Evolutionary conservation across 2,329 filamentous ascomycete species (phyloP).

Genomic region (Ceratocystis albifundus): DNA sequence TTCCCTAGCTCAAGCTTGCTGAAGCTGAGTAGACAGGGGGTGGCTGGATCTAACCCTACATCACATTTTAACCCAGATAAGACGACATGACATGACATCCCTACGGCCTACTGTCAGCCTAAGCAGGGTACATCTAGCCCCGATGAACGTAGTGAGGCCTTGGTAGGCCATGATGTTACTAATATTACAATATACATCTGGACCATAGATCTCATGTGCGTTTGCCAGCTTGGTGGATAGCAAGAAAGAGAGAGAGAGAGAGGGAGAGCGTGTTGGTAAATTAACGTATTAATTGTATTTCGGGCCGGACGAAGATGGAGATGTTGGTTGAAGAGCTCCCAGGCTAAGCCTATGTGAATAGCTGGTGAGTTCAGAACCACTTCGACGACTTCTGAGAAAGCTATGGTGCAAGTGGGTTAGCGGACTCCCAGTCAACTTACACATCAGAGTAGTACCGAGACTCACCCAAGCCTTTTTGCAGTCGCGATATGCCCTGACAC

Average conservation of each 20-base stretch:
- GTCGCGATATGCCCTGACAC: slow-evolving; percentile 69
- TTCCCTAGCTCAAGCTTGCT: neutral
- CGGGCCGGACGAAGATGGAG: too few relatives aligned
- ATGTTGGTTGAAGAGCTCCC: too few relatives aligned
- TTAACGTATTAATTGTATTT: neutral
- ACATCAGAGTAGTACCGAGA: slow-evolving; percentile 6
- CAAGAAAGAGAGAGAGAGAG: too few relatives aligned
- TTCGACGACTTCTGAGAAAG: slow-evolving; percentile 20
- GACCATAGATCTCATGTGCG: neutral
- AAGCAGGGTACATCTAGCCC: too few relatives aligned
- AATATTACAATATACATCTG: too few relatives aligned
- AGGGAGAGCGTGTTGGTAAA: neutral
- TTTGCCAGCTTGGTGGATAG: neutral
- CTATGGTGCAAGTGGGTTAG: slow-evolving; percentile 10
- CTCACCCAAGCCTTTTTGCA: slow-evolving; percentile 91
- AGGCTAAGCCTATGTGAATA: neutral
- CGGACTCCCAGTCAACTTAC: neutral
- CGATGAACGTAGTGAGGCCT: too few relatives aligned
- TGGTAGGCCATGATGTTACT: too few relatives aligned
- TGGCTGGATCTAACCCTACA: neutral
- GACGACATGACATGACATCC: too few relatives aligned
- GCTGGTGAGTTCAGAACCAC: slow-evolving; percentile 8
- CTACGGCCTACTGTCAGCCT: too few relatives aligned
- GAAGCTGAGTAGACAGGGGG: neutral
- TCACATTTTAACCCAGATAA: neutral